Evolutionary conservation across 306 rosid genomes (phyloP).

Genomic region (Prunus armeniaca): DNA sequence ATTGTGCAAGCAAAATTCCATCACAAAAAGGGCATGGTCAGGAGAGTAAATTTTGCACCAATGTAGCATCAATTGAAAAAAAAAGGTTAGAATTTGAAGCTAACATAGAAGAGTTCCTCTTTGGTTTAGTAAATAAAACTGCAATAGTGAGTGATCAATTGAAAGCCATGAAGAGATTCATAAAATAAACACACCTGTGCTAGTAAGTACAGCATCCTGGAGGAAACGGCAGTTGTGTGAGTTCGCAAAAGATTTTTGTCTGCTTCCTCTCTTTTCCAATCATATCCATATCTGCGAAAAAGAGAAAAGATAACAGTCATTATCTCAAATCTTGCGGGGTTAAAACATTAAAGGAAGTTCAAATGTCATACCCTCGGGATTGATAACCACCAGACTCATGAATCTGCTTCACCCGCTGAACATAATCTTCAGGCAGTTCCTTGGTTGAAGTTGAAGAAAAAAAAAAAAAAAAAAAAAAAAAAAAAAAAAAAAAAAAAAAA

Average conservation of each 20-base stretch:
- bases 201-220: conserved; percentile 80
- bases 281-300: conserved; percentile 63
- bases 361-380: conserved; percentile 70
- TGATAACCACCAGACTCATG: conserved; percentile 92
- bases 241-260: conserved; percentile 86
- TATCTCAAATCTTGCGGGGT: conserved; percentile 14
- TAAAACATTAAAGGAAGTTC: background rate
- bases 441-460: conserved; percentile 65
- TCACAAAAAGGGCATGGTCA: background rate
- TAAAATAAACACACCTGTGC: conserved; percentile 59
- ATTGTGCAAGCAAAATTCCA: background rate
- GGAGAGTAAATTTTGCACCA: background rate
- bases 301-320: conserved; percentile 10
- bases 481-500: conserved; percentile 2
- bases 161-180: background rate
- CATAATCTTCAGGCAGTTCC: conserved; percentile 87
- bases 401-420: conserved; percentile 75
- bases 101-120: background rate
- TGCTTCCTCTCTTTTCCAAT: conserved; percentile 94
- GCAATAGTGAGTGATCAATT: background rate
- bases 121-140: background rate
- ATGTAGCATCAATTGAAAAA: background rate
- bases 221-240: conserved; percentile 92
- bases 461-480: conserved; percentile 16
- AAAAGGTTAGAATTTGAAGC: background rate